Evolutionary conservation across 108 stramenopile genomes (phyloP).

Genomic region (Asterionellopsis glacialis): DNA sequence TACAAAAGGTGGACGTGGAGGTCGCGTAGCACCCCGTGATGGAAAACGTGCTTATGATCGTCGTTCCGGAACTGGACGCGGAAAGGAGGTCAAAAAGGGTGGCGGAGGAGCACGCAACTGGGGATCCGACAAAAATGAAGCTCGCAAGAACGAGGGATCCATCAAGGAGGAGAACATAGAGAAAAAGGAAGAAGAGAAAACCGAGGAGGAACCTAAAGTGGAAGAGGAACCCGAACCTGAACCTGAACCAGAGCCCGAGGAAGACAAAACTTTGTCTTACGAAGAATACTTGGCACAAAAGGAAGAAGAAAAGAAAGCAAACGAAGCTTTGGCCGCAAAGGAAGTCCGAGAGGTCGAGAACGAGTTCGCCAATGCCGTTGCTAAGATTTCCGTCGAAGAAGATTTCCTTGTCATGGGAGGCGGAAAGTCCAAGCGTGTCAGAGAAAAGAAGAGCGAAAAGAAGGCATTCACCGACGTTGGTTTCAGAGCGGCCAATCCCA

Average conservation of each 20-base stretch:
- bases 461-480: conserved; percentile 68
- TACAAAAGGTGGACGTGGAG: conserved; percentile 78
- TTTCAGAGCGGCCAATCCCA: conserved; percentile 43
- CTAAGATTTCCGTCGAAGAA: conserved; percentile 46
- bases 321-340: conserved; percentile 44
- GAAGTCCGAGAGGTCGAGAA: conserved; percentile 64
- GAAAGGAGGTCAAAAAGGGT: conserved; percentile 85
- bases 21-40: conserved; percentile 61
- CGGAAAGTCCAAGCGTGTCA: conserved; percentile 59
- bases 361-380: conserved; percentile 48
- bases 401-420: conserved; percentile 82
- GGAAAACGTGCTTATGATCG: conserved; percentile 88
- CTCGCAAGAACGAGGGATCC: conserved; percentile 66
- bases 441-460: conserved; percentile 47
- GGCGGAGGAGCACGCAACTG: conserved; percentile 91
- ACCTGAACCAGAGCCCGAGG: conserved; percentile 16
- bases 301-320: conserved; percentile 35
- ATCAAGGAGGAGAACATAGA: conserved; percentile 45
- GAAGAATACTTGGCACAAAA: conserved; percentile 75
- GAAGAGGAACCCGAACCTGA: conserved; percentile 4
- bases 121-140: conserved; percentile 82
- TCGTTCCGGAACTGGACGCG: conserved; percentile 87
- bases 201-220: conserved; percentile 9
- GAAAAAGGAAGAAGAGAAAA: conserved; percentile 24
- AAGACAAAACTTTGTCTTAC: conserved; percentile 77